Percentiles rank a stretch among this genome's conserved stretches.
Conservation (phyloP, 495 filamentous ascomycete genomes). For the Xylaria scruposa region DNA sequence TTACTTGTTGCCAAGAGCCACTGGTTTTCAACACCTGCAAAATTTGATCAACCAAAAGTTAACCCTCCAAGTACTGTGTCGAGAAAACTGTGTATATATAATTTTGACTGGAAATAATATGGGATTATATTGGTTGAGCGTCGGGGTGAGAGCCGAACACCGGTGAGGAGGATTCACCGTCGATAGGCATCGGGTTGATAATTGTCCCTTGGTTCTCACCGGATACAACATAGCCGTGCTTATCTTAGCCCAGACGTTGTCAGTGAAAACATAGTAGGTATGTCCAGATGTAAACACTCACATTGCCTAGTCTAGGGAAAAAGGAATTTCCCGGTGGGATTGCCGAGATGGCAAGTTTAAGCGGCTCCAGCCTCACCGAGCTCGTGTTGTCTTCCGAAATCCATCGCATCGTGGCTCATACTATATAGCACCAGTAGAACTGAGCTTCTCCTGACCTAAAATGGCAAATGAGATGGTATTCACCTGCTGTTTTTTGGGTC, state of each 20-base stretch:
- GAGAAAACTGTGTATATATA: not conserved
- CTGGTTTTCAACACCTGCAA: not conserved
- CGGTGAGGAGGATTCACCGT: not conserved
- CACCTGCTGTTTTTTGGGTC: not conserved
- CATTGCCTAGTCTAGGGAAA: not conserved
- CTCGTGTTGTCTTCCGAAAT: not conserved
- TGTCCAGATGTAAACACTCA: not conserved
- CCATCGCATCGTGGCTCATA: not conserved
- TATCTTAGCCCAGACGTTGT: not conserved
- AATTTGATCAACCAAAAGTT: not conserved
- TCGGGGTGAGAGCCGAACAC: not conserved
- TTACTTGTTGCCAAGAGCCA: slow-evolving; percentile 19
- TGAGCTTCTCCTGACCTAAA: slow-evolving; percentile 1
- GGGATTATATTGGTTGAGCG: not conserved
- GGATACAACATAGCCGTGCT: not conserved
- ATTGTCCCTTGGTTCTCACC: not conserved
- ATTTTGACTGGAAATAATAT: not conserved
- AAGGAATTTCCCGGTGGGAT: slow-evolving; percentile 2
- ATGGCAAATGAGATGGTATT: slow-evolving; percentile 11
- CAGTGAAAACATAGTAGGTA: not conserved
- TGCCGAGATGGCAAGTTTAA: not conserved
- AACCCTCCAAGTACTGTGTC: not conserved
- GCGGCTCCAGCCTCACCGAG: not conserved
- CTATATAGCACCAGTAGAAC: not conserved
- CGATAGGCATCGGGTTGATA: not conserved